phyloP scores from a whole-genome alignment of 2,329 filamentous ascomycete species.

The Fusarium humuli region DNA sequence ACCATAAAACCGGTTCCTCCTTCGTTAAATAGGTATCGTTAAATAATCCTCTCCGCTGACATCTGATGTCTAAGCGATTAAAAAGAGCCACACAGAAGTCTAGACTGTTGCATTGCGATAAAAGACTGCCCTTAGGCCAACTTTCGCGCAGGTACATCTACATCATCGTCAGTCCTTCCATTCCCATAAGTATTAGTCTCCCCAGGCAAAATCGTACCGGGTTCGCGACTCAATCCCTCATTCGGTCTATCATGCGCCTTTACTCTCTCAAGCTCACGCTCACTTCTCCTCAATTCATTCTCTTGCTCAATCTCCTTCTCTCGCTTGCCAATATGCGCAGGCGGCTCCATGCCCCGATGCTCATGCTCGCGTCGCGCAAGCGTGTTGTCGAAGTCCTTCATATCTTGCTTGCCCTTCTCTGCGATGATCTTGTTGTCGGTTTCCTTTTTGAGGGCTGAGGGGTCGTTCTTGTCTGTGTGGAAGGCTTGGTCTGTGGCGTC shows the following conservation, averaged over 20 bases:
- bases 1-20: no score
- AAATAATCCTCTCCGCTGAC: not conserved
- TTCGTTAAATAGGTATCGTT: not conserved
- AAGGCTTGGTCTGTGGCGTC: conserved; percentile 41
- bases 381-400: conserved; percentile 32
- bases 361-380: conserved; percentile 39
- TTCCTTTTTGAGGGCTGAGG: not conserved
- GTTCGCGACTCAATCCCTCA: conserved; percentile 18
- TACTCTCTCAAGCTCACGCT: not conserved
- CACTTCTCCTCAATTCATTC: not conserved
- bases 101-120: no score
- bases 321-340: conserved; percentile 1
- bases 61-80: no score
- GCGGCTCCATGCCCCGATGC: conserved; percentile 17
- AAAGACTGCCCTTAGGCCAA: not conserved
- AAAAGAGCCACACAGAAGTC: no score
- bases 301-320: not conserved
- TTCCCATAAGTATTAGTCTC: conserved; percentile 22
- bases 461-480: conserved; percentile 31
- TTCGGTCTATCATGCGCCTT: conserved; percentile 4
- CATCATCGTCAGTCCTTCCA: not conserved
- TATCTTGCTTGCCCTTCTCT: conserved; percentile 39
- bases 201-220: conserved; percentile 15
- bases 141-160: not conserved
- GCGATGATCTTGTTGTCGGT: conserved; percentile 20